Evolutionary conservation across 2,329 filamentous ascomycete species (phyloP), one percentile per base, ranked within the genome.

Genomic region (Fusarium verrucosum): DNA sequence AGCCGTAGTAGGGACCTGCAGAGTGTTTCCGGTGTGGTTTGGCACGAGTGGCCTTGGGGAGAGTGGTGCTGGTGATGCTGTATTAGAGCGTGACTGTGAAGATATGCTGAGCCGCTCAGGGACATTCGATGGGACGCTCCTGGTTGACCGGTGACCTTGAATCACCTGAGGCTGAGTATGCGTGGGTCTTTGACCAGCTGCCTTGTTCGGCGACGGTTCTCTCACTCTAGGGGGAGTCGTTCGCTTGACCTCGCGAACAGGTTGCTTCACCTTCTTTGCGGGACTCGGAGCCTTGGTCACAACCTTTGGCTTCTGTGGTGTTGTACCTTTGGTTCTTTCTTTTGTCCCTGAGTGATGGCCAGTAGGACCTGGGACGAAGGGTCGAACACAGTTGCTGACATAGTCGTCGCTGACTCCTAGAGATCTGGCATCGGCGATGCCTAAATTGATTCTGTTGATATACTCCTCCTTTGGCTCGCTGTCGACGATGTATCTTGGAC

Each of bases 401-500:
- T 78, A 79, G 60, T 76, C 73, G 11, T 72, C 58, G 7, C 73
- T 69, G 50, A 79, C 63, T 26, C 78, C 78, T 13, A 80, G 66
- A 4, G 65, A 69, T 38, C 66, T 60, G 10, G 79, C 78, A 47
- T 81, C 77, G 13, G 51, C 62, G 38, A 80, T 56, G 7, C 76
- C 79, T 14, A 70, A 50, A 52, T 79, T 78, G 63, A 81, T 78
- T 30, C 79, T 76, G 38, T 72, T 68, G 32, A 80, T 64, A 41
- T 81, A 81, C 53, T 81, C 79, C 16, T 76, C 72, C 52, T 72
- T 74, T 19, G 79, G 77, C 9, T 58, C 47, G 35, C 77, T 77
- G 47, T 77, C 74, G n/a, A 65, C 49, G 32, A 72, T 69, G 30
- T 74, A 72, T 41, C 70, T 65, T 23, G 70, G 61, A 57, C 76